phyloP scores from a whole-genome alignment of 164 flowering plant genomes.

The Sextonia rubra region DNA sequence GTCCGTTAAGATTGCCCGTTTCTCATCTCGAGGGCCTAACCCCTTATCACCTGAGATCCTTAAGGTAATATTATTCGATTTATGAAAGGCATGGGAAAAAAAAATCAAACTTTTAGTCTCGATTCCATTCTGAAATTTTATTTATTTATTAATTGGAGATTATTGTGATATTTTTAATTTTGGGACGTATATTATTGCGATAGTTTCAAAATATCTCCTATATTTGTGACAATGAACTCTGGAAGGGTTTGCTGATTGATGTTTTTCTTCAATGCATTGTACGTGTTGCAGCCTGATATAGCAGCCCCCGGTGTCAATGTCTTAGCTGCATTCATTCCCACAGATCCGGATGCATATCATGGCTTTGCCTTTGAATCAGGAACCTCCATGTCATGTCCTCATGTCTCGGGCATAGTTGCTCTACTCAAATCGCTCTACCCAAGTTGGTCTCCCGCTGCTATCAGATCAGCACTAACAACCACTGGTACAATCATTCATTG shows the following conservation, averaged over 20 bases:
- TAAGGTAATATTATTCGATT: background rate
- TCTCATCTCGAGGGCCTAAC: conserved; percentile 2
- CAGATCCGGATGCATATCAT: background rate
- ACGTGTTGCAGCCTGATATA: conserved; percentile 39
- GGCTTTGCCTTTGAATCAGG: conserved; percentile 28
- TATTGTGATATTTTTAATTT: no score
- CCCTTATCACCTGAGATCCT: background rate
- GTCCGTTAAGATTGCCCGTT: conserved; percentile 3
- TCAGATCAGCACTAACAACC: conserved; percentile 44
- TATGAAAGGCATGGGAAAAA: no score
- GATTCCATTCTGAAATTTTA: no score
- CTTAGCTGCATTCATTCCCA: conserved; percentile 31
- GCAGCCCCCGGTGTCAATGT: conserved; percentile 46
- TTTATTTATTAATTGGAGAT: no score
- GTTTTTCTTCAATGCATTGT: no score
- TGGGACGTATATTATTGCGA: no score
- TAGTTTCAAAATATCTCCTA: no score
- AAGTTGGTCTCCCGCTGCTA: conserved; percentile 47
- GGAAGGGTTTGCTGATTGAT: no score
- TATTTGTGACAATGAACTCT: no score
- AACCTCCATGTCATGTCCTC: conserved; percentile 53
- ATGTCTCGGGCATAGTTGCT: conserved; percentile 41
- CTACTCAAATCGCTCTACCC: conserved; percentile 39
- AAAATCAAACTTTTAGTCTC: no score
- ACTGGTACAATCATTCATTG: conserved; percentile 26